Base-by-base conservation (phyloP, 2,329 filamentous ascomycete genomes). In the Thelonectria rubi region DNA sequence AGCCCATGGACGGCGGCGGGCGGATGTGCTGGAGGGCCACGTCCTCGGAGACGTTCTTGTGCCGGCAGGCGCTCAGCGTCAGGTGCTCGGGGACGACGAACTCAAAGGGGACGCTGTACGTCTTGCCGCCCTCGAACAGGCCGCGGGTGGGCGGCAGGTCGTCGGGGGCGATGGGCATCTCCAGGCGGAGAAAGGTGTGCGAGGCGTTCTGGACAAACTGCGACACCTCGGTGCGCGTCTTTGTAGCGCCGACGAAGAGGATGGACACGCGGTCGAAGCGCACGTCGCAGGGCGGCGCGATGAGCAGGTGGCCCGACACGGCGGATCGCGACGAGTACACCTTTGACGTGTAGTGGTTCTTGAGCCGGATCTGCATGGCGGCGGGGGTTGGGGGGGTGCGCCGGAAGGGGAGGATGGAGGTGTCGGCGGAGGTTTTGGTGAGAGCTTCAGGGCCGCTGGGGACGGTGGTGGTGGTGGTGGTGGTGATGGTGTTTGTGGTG, bases 241-340 rank as follows among this genome's bases (percentile, higher is more conserved):
- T 60, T 12, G 60, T 57, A 1, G 55, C 50, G 14, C 68, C 68
- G 8, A 65, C 58, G 7, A 70, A 66, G 3, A 58, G 48, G 18
- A 70, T 66, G 11, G 67, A 65, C 5, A 70, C 2, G 37, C 52
- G 40, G 2, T 69, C 55, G 24, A 67, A 67, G 2, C 45, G 59
- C 7, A 54, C 58, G 46, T 63, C 58, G 39, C 59, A 53, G 0
- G 37, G 7, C 11, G 68, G 68, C 1, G 53, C 60, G 11, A 70
- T 57, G 40, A 32, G 21, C 1, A 70, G 51, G 3, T 63, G 60
- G 7, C 68, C 68, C 17, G 68, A 65, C 26, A 70, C 51, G 8
- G 62, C 64, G 3, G 68, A 70, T 21, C 68, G 62, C 45, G 68
- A 66, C 18, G 68, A 69, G 30, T 70, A 70, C 11, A 70, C 60